Base-by-base conservation (phyloP, 257 asterid species). In the Solanum sejunctum region DNA sequence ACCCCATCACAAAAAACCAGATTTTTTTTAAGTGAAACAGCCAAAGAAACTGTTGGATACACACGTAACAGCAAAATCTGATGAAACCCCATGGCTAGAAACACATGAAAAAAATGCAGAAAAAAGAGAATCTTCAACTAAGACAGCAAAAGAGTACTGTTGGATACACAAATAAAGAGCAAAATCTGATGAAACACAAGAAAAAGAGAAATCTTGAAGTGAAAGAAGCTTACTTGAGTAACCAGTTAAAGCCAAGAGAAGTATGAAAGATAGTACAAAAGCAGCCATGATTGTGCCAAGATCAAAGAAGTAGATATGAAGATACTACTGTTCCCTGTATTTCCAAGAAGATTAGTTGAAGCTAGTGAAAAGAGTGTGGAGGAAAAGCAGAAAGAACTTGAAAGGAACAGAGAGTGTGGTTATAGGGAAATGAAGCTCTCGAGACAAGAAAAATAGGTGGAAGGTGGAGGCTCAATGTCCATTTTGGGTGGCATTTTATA, bases 201-300 rank as follows among this genome's bases (percentile, higher is more conserved):
- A 36, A 49, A 79, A n/a, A 70, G 57, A 77, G 7, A 12, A 72
- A 66, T 43, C 39, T 39, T 17, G 7, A 43, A 39, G 16, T 17
- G 28, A 52, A 73, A 49, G 15, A 5, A 23, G 58, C 89, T 88
- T 87, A 89, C 92, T 85, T 71, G 92, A 88, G 85, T 84, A 90
- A 75, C 90, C 89, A 90, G 90, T 88, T 66, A 90, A 79, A 85
- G 92, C 91, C 85, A 93, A 85, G 91, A 95, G 39, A 80, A 92
- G 36, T 13, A 89, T 55, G 41, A 91, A 88, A 69, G 75, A 89
- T 88, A 93, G 86, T 47, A 88, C 88, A 71, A 87, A 84, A 87
- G 85, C 92, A 84, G 93, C 92, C 98, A 95, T 95, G 84, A 80
- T 77, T 82, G 43, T 11, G 85, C 69, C 63, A 84, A 51, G 83